Conservation (phyloP, 345 rosid genomes). For the Corchorus capsularis region DNA sequence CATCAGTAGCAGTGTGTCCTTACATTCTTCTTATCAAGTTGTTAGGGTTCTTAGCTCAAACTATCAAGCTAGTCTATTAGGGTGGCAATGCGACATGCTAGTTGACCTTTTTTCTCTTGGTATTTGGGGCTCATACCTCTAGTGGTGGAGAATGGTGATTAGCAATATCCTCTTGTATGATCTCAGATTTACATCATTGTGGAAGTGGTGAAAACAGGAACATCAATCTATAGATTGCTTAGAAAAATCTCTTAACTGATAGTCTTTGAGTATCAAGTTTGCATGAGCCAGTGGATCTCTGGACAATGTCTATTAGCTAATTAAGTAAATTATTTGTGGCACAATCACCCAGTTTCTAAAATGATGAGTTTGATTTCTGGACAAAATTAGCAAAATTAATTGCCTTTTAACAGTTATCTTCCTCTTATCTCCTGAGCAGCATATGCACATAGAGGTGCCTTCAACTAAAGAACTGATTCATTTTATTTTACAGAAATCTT, state of each 20-base stretch:
- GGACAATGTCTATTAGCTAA: not conserved
- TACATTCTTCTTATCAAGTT: not conserved
- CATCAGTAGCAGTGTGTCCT: not conserved
- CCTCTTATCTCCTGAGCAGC: not conserved
- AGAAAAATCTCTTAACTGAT: not conserved
- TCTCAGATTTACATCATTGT: not conserved
- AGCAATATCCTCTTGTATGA: not conserved
- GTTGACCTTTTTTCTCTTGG: not conserved
- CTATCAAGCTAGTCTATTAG: not conserved
- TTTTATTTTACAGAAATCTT: slow-evolving; percentile 53
- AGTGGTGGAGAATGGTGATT: not conserved
- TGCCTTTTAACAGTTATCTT: not conserved
- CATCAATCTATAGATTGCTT: not conserved
- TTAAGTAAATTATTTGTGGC: not conserved
- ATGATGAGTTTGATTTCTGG: not conserved
- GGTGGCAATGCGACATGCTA: not conserved
- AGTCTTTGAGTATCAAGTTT: not conserved
- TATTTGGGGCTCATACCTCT: not conserved
- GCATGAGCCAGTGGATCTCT: not conserved
- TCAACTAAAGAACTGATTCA: not conserved
- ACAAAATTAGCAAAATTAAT: not conserved
- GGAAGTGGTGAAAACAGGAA: not conserved
- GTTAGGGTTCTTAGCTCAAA: not conserved
- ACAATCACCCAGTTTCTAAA: not conserved
- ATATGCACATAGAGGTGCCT: not conserved